These are phyloP conservation scores for Hypoxylon cercidicola DNA, from an alignment of 495 filamentous ascomycete species.

Conservation along the genomic window DNA sequence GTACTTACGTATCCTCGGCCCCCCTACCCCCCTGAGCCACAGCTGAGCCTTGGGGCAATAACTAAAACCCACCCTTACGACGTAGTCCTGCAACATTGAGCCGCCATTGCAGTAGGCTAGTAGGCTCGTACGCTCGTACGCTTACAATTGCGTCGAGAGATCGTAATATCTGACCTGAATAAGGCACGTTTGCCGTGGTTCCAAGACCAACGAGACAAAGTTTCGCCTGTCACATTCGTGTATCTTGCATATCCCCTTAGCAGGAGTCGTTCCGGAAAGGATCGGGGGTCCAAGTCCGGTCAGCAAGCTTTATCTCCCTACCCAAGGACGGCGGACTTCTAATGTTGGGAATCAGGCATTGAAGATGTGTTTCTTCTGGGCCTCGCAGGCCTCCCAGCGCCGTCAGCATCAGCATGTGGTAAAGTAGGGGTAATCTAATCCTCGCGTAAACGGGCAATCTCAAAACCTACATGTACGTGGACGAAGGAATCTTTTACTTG, in stretches of 20 bases:
- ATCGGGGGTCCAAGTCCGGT: conserved; percentile 31
- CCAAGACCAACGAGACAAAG: conserved; percentile 6
- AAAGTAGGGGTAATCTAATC: conserved; percentile 31
- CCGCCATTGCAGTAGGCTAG: conserved; percentile 14
- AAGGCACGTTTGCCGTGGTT: conserved; percentile 21
- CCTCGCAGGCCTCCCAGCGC: conserved; percentile 8
- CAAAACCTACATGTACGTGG: conserved; percentile 21
- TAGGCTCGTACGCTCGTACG: background rate
- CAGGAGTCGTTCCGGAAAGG: conserved; percentile 23
- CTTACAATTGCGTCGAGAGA: conserved; percentile 17
- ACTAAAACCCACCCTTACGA: conserved; percentile 6
- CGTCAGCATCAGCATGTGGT: conserved; percentile 29
- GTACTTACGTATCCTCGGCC: conserved; percentile 10
- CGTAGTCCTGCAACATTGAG: background rate
- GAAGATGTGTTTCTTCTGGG: conserved; percentile 9
- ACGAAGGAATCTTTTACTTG: conserved; percentile 23
- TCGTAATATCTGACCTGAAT: conserved; percentile 22
- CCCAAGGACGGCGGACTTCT: conserved; percentile 28
- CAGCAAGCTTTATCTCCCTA: conserved; percentile 10
- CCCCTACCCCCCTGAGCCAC: conserved; percentile 20
- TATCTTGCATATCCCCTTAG: conserved; percentile 11
- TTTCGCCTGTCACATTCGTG: conserved; percentile 14
- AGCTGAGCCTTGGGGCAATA: conserved; percentile 29
- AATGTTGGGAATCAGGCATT: conserved; percentile 25
- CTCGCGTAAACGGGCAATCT: conserved; percentile 30